Percentiles rank a stretch among this genome's conserved stretches.
phyloP scores from a whole-genome alignment of 2,329 filamentous ascomycete genomes.

The Lasiodiplodia sp. region DNA sequence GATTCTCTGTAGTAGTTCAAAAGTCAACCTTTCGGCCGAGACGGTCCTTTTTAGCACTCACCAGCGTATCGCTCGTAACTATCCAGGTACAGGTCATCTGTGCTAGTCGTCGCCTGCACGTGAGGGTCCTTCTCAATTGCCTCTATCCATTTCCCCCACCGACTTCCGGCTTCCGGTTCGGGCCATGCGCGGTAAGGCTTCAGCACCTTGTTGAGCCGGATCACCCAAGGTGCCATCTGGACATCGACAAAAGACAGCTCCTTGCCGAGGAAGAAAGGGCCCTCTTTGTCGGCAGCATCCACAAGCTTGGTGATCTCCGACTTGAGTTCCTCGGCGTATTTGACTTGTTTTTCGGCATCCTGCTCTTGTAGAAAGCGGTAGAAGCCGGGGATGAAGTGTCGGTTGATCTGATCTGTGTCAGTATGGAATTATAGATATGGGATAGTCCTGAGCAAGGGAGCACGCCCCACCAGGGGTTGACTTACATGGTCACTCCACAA shows the following conservation, averaged over 20 bases:
- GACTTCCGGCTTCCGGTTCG: conserved; percentile 65
- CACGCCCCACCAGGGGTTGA: neutral
- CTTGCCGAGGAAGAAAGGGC: conserved; percentile 73
- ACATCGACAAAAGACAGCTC: conserved; percentile 73
- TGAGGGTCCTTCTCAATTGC: conserved; percentile 71
- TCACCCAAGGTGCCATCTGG: conserved; percentile 76
- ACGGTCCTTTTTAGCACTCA: conserved; percentile 42
- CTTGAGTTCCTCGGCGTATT: conserved; percentile 68
- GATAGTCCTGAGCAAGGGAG: too few relatives aligned
- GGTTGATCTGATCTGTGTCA: conserved; percentile 67
- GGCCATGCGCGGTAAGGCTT: conserved; percentile 72
- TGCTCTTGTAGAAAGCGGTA: conserved; percentile 75
- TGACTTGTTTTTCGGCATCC: conserved; percentile 64
- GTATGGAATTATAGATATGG: too few relatives aligned
- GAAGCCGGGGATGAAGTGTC: conserved; percentile 77
- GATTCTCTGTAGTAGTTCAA: conserved; percentile 57
- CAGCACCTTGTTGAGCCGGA: conserved; percentile 72
- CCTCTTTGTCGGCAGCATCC: conserved; percentile 62
- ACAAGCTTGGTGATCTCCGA: conserved; percentile 69
- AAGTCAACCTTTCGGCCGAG: neutral
- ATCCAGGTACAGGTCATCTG: conserved; percentile 70
- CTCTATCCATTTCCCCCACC: conserved; percentile 74
- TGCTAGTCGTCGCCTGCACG: conserved; percentile 72
- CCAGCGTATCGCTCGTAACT: conserved; percentile 69
- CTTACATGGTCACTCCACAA: conserved; percentile 80